Percentiles rank a stretch among this genome's conserved stretches.
Conservation (phyloP, 805 yeast genomes). For the Candida palmyrensis region DNA sequence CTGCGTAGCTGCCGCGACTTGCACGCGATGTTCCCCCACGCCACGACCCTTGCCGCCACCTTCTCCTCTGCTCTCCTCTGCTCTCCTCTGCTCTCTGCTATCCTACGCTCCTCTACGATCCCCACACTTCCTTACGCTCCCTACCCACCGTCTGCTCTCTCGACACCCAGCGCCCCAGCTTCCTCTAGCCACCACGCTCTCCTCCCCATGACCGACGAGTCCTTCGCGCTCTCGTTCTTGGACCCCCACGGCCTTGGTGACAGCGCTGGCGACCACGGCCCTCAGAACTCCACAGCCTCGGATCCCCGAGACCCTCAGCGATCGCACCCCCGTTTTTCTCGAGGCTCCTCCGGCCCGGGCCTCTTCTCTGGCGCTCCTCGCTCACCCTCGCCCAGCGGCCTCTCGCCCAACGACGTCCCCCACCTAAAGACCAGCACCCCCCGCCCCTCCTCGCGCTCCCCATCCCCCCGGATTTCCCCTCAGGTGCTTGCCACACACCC, state of each 20-base stretch:
- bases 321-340: not conserved
- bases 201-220: constrained; percentile 4
- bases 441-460: not conserved
- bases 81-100: too few relatives aligned
- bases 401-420: constrained; percentile 10
- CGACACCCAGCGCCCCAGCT: not conserved
- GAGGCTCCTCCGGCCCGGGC: too few relatives aligned
- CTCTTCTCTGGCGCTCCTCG: too few relatives aligned
- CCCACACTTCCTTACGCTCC: too few relatives aligned
- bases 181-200: not conserved
- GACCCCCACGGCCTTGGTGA: constrained; percentile 5
- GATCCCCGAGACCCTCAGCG: not conserved
- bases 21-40: too few relatives aligned
- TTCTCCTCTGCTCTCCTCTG: too few relatives aligned
- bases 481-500: not conserved
- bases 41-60: too few relatives aligned
- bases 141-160: too few relatives aligned
- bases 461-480: not conserved
- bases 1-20: too few relatives aligned
- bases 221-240: constrained; percentile 9
- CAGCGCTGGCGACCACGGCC: not conserved
- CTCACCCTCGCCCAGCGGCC: constrained; percentile 1
- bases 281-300: not conserved
- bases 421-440: constrained; percentile 4
- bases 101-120: too few relatives aligned